A percentile compares a stretch with the other conserved stretches of the same genome.
These are phyloP conservation scores for Actinomortierella ambigua DNA, from an alignment of 371 early-diverging fungal species.

Conservation along the genomic window DNA sequence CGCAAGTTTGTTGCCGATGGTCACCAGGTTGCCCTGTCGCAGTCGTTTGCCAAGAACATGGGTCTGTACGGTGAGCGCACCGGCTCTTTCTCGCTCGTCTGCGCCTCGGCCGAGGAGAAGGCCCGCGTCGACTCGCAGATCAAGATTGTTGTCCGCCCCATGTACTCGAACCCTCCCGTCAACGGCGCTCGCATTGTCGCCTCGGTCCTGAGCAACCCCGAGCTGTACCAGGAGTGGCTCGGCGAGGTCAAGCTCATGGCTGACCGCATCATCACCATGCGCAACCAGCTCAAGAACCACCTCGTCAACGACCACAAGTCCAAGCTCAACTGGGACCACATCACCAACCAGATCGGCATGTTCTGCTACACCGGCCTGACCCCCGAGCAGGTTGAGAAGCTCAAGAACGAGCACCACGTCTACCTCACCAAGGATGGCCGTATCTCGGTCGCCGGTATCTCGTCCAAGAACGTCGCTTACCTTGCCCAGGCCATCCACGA, in stretches of 20 bases:
- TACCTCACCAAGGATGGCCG: conserved; percentile 97
- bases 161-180: conserved; percentile 98
- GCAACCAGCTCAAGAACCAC: conserved; percentile 75
- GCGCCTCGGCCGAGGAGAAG: conserved; percentile 78
- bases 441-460: conserved; percentile 97
- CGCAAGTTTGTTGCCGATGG: conserved; percentile 91
- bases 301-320: conserved; percentile 85
- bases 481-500: conserved; percentile 95
- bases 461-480: conserved; percentile 91
- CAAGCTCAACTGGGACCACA: conserved; percentile 89
- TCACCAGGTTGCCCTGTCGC: conserved; percentile 84
- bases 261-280: conserved; percentile 96
- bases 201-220: conserved; percentile 80
- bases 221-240: conserved; percentile 88
- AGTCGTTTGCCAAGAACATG: conserved; percentile 99
- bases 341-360: conserved; percentile 99
- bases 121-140: conserved; percentile 91
- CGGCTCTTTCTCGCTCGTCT: conserved; percentile 92
- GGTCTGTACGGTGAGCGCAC: conserved; percentile 99
- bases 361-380: conserved; percentile 97
- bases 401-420: conserved; percentile 88
- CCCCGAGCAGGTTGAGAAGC: conserved; percentile 87
- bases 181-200: conserved; percentile 95
- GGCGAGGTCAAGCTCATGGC: conserved; percentile 96
- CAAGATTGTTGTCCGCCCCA: conserved; percentile 94